Conservation (phyloP, 1,284 basidiomycete genomes). For the Pseudozyma tsukubaensis region DNA sequence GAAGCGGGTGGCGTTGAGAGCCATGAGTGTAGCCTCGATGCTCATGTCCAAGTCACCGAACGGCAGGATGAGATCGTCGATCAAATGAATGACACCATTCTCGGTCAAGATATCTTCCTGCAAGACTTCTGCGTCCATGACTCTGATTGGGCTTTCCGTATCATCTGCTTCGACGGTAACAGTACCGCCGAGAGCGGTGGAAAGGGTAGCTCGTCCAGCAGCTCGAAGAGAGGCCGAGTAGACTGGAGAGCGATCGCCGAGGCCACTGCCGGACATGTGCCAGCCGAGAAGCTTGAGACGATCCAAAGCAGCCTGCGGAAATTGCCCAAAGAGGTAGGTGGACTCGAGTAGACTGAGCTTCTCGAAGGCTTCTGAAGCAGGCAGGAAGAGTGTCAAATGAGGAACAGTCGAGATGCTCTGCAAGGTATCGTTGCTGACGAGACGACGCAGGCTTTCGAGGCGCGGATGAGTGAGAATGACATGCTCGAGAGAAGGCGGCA, state of each 20-base stretch:
- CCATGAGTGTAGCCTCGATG: constrained; percentile 90
- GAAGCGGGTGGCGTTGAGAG: constrained; percentile 89
- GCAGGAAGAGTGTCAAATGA: constrained; percentile 89
- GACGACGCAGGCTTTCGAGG: constrained; percentile 63
- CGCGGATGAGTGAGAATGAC: constrained; percentile 57
- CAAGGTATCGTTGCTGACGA: constrained; percentile 64
- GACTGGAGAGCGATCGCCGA: constrained; percentile 55
- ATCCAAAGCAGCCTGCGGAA: constrained; percentile 53
- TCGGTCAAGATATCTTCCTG: constrained; percentile 64
- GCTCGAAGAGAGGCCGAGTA: constrained; percentile 44
- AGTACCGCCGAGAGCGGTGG: constrained; percentile 61
- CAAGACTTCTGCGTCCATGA: constrained; percentile 47
- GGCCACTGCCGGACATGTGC: constrained; percentile 61
- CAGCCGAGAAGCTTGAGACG: constrained; percentile 62
- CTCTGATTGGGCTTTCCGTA: constrained; percentile 20
- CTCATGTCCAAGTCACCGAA: constrained; percentile 81
- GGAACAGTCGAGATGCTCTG: constrained; percentile 68
- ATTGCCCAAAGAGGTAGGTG: constrained; percentile 54
- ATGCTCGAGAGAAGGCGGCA: constrained; percentile 76
- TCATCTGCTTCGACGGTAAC: constrained; percentile 37
- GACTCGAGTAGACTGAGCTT: constrained; percentile 53
- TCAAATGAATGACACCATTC: constrained; percentile 82
- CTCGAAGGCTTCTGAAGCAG: constrained; percentile 83
- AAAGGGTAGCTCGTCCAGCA: constrained; percentile 28
- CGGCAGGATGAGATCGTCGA: constrained; percentile 85